Evolutionary conservation across 2,329 filamentous ascomycete species (phyloP).

Genomic region (Fusarium burgessii): DNA sequence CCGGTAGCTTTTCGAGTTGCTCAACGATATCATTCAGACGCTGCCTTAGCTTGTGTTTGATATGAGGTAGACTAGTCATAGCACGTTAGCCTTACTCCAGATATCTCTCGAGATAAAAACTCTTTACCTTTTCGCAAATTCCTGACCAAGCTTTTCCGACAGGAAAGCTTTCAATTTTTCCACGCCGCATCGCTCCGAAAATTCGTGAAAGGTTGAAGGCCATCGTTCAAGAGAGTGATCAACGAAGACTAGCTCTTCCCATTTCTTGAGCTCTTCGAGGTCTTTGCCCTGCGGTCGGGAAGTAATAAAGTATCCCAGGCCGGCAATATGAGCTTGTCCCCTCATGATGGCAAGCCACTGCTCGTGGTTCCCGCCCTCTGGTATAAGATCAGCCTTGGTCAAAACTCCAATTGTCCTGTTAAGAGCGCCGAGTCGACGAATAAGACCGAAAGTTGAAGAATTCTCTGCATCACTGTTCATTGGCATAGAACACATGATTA

Average conservation of each 20-base stretch:
- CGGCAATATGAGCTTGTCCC: slow-evolving; percentile 71
- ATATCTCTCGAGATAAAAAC: neutral
- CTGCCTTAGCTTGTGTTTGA: slow-evolving; percentile 64
- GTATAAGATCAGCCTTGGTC: slow-evolving; percentile 84
- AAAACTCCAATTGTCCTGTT: slow-evolving; percentile 78
- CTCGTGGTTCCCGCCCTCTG: slow-evolving; percentile 58
- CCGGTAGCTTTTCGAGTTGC: slow-evolving; percentile 70
- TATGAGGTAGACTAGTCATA: slow-evolving; percentile 60
- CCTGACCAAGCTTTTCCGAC: slow-evolving; percentile 64
- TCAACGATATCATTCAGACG: slow-evolving; percentile 64
- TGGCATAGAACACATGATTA: slow-evolving; percentile 81
- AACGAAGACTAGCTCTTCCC: slow-evolving; percentile 66
- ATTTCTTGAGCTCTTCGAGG: slow-evolving; percentile 63
- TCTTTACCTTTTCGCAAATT: slow-evolving; percentile 64
- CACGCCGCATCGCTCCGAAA: slow-evolving; percentile 64
- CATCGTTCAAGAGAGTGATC: slow-evolving; percentile 55
- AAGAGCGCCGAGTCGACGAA: slow-evolving; percentile 68
- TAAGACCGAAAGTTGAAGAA: slow-evolving; percentile 75
- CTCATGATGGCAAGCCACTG: slow-evolving; percentile 75
- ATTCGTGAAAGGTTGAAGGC: slow-evolving; percentile 62
- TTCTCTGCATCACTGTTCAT: slow-evolving; percentile 85
- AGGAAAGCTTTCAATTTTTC: slow-evolving; percentile 65
- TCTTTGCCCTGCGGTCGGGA: slow-evolving; percentile 71
- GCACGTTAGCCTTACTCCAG: slow-evolving; percentile 16
- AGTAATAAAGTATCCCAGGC: slow-evolving; percentile 83